These are phyloP conservation scores for Emiliania huxleyi DNA, from an alignment of 78 protist species.

Conservation along the genomic window DNA sequence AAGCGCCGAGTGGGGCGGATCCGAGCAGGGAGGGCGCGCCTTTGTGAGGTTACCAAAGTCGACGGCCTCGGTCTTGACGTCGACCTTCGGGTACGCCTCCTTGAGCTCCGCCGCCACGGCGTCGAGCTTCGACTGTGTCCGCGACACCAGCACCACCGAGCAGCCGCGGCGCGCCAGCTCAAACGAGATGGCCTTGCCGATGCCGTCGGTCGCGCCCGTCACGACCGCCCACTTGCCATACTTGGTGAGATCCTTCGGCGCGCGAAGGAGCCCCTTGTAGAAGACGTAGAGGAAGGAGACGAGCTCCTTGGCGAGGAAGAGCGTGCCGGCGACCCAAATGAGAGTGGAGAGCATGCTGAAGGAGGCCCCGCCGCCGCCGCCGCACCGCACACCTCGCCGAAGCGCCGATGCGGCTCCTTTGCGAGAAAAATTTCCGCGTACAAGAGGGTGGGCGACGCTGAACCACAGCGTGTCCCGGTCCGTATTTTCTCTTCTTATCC, in stretches of 20 bases:
- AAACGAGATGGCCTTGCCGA: background rate
- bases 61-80: background rate
- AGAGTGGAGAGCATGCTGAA: no score
- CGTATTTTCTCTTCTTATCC: no score
- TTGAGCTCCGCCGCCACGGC: background rate
- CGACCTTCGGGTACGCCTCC: background rate
- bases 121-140: background rate
- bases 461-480: no score
- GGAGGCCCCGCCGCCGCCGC: no score
- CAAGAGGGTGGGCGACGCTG: no score
- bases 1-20: no score
- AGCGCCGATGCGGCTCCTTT: no score
- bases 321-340: no score
- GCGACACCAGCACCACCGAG: background rate
- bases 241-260: background rate
- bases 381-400: no score
- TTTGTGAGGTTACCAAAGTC: background rate
- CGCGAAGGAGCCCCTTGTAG: background rate
- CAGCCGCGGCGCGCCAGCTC: constrained; percentile 5
- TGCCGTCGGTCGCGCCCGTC: constrained; percentile 19
- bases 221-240: constrained; percentile 12
- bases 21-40: no score
- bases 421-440: no score
- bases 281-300: background rate
- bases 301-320: background rate